Conservation (phyloP, 2,329 filamentous ascomycete species). For the Penicillium sp. region DNA sequence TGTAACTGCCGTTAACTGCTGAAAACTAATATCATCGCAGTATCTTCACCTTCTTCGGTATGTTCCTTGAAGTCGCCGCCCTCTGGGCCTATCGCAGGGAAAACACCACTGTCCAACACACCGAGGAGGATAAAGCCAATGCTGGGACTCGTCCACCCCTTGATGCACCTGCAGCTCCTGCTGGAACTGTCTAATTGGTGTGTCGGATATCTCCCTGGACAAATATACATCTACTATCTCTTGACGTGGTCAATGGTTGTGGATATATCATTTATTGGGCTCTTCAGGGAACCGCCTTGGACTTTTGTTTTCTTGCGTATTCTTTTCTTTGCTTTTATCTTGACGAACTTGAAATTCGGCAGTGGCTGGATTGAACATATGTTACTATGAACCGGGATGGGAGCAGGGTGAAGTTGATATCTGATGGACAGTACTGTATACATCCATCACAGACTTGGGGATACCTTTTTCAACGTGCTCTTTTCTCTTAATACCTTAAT, state of each 20-base stretch:
- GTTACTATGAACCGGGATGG: background rate
- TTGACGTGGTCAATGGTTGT: background rate
- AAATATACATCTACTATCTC: background rate
- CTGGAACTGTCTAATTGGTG: constrained; percentile 12
- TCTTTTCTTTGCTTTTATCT: background rate
- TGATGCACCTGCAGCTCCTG: constrained; percentile 20
- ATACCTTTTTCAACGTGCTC: background rate
- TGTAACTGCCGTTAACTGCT: rapidly evolving
- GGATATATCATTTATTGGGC: background rate
- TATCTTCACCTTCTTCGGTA: constrained; percentile 44
- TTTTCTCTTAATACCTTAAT: constrained; percentile 1
- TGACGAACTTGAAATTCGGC: background rate
- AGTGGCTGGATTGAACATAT: constrained; percentile 1
- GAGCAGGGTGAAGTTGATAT: background rate
- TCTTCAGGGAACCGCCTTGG: background rate
- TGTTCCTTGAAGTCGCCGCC: constrained; percentile 38
- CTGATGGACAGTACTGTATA: background rate
- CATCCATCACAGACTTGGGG: background rate
- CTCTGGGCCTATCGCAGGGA: constrained; percentile 37
- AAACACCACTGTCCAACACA: constrained; percentile 10
- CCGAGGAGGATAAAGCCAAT: constrained; percentile 28
- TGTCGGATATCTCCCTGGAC: background rate
- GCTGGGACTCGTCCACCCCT: constrained; percentile 17
- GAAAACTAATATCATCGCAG: constrained; percentile 22
- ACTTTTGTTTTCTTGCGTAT: background rate